Conservation (phyloP, 2,329 filamentous ascomycete species). For the Stachybotrys echinatus region DNA sequence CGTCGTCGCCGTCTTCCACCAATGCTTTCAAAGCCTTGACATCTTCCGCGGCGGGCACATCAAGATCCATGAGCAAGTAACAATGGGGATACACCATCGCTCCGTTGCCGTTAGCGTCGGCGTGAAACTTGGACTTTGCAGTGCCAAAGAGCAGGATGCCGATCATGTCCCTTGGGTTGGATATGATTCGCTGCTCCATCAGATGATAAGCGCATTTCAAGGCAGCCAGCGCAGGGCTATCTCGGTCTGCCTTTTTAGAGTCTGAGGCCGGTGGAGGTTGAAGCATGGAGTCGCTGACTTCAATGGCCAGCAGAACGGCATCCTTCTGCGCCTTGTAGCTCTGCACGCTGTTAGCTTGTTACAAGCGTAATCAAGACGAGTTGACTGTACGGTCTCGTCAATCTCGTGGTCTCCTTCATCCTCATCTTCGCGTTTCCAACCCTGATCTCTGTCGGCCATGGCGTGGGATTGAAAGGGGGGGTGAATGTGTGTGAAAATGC, state of each 20-base stretch:
- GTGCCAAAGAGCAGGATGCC: conserved; percentile 91
- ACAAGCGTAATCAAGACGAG: neutral
- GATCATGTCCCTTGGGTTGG: conserved; percentile 95
- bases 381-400: conserved; percentile 51
- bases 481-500: too few relatives aligned
- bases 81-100: conserved; percentile 78
- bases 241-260: conserved; percentile 71
- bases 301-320: conserved; percentile 95
- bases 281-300: conserved; percentile 87
- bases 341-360: conserved; percentile 33
- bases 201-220: conserved; percentile 91
- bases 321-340: conserved; percentile 91
- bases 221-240: conserved; percentile 76
- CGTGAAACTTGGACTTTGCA: conserved; percentile 72
- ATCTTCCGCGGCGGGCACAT: conserved; percentile 80
- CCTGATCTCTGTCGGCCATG: conserved; percentile 29
- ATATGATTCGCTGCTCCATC: conserved; percentile 98
- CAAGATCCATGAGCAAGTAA: conserved; percentile 83
- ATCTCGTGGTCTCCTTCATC: conserved; percentile 58
- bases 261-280: conserved; percentile 55
- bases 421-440: conserved; percentile 49
- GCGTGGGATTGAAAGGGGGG: conserved; percentile 2
- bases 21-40: conserved; percentile 74
- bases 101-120: conserved; percentile 55
- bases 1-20: conserved; percentile 72